Evolutionary conservation across 352 stramenopile genomes (phyloP).

Genomic region (Pythium periplocum): DNA sequence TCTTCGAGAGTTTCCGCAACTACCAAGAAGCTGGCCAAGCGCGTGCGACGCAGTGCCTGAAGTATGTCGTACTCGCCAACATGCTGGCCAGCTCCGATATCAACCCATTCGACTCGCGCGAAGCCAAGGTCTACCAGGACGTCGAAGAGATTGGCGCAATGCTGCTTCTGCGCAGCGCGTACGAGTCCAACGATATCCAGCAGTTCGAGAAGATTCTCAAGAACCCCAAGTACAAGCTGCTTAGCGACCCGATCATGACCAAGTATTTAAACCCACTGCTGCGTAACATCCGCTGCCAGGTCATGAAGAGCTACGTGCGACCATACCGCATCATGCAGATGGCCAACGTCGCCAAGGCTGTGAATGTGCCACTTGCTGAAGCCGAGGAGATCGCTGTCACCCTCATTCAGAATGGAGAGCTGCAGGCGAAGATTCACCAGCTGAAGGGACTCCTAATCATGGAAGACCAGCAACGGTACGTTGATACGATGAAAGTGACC

Average conservation of each 20-base stretch:
- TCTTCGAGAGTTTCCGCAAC: slow-evolving; percentile 92
- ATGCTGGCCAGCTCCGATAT: slow-evolving; percentile 91
- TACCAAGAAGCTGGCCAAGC: slow-evolving; percentile 90
- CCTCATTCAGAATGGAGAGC: slow-evolving; percentile 88
- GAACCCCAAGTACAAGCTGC: slow-evolving; percentile 88
- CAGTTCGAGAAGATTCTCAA: slow-evolving; percentile 91
- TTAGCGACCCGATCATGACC: slow-evolving; percentile 92
- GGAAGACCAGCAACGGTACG: slow-evolving; percentile 46
- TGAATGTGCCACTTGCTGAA: slow-evolving; percentile 86
- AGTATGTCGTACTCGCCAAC: slow-evolving; percentile 91
- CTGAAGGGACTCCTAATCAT: slow-evolving; percentile 47
- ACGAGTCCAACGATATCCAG: slow-evolving; percentile 88
- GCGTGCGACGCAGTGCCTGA: slow-evolving; percentile 87
- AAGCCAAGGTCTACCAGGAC: slow-evolving; percentile 90
- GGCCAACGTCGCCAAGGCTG: slow-evolving; percentile 74
- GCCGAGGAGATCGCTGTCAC: slow-evolving; percentile 89
- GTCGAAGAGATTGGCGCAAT: slow-evolving; percentile 76
- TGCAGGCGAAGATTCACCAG: slow-evolving; percentile 91
- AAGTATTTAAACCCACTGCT: slow-evolving; percentile 89
- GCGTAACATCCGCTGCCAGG: slow-evolving; percentile 91
- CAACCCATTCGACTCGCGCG: slow-evolving; percentile 91
- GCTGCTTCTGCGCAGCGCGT: slow-evolving; percentile 63
- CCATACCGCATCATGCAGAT: slow-evolving; percentile 91
- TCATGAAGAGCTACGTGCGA: slow-evolving; percentile 88
- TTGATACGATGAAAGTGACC: background rate